A percentile compares a stretch with the other conserved stretches of the same genome.
Conservation (phyloP, 2,329 filamentous ascomycete genomes). For the Eutypa lata region DNA sequence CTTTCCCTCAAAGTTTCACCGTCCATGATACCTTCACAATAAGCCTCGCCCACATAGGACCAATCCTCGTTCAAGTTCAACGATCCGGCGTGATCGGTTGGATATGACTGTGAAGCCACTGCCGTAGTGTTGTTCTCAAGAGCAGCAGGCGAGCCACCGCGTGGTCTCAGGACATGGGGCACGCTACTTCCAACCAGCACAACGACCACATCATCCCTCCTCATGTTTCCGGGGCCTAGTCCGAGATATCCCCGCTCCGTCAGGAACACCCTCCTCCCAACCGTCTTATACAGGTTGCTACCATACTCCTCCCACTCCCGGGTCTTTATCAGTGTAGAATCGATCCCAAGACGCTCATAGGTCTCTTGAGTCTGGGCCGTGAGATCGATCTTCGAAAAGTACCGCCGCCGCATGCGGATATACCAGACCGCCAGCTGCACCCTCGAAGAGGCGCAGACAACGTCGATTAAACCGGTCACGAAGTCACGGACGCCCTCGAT, state of each 20-base stretch:
- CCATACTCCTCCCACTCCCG: slow-evolving; percentile 9
- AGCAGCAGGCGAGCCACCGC: background rate
- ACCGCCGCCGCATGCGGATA: background rate
- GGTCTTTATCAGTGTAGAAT: background rate
- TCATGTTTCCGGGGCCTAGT: slow-evolving; percentile 21
- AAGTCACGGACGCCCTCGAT: background rate
- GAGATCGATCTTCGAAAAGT: background rate
- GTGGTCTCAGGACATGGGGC: slow-evolving; percentile 23
- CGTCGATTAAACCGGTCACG: slow-evolving; percentile 2
- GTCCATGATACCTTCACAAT: slow-evolving; percentile 33
- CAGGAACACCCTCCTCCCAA: slow-evolving; percentile 20
- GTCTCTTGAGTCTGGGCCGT: background rate
- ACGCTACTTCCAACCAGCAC: slow-evolving; percentile 27
- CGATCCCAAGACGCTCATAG: background rate
- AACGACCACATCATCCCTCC: slow-evolving; percentile 22
- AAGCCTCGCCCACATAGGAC: slow-evolving; percentile 28
- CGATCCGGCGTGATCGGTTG: too few relatives aligned
- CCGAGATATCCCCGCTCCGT: slow-evolving; percentile 28
- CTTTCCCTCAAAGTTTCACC: slow-evolving; percentile 22
- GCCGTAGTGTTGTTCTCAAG: too few relatives aligned
- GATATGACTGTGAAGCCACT: background rate
- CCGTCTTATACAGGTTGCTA: slow-evolving; percentile 9
- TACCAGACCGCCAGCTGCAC: background rate
- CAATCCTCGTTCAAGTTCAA: slow-evolving; percentile 9
- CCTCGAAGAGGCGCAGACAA: slow-evolving; percentile 1